Conservation (phyloP, 2,329 filamentous ascomycete genomes). For the Trichoderma endophyticum region DNA sequence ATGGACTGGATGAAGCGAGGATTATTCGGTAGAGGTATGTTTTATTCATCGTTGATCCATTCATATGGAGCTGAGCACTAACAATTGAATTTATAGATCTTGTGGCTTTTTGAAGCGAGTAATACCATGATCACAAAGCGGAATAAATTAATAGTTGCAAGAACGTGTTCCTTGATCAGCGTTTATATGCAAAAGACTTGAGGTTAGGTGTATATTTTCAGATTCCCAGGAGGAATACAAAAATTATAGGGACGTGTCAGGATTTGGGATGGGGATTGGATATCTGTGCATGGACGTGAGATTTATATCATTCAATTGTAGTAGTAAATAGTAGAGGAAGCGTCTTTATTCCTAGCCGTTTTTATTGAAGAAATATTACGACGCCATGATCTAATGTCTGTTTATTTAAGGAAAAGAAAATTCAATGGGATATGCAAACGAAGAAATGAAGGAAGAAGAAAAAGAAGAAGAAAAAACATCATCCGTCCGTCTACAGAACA, state of each 20-base stretch:
- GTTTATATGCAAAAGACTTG: background rate
- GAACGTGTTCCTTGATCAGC: background rate
- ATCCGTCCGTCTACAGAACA: constrained; percentile 25
- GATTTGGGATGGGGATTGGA: background rate
- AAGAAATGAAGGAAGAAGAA: background rate
- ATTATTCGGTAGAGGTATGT: constrained; percentile 88
- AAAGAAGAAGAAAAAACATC: background rate
- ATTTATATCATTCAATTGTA: background rate
- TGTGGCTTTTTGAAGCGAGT: background rate
- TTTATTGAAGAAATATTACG: background rate
- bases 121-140: background rate
- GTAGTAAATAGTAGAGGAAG: background rate
- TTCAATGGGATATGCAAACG: background rate
- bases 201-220: background rate
- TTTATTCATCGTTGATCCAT: background rate
- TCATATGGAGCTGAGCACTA: background rate
- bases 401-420: background rate
- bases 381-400: background rate
- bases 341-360: background rate
- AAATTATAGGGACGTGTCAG: background rate
- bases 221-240: background rate
- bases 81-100: background rate
- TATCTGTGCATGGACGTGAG: background rate
- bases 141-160: background rate
- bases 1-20: constrained; percentile 99